phyloP scores from a whole-genome alignment of 73 alveolate species.

The Tetrahymena thermophila region DNA sequence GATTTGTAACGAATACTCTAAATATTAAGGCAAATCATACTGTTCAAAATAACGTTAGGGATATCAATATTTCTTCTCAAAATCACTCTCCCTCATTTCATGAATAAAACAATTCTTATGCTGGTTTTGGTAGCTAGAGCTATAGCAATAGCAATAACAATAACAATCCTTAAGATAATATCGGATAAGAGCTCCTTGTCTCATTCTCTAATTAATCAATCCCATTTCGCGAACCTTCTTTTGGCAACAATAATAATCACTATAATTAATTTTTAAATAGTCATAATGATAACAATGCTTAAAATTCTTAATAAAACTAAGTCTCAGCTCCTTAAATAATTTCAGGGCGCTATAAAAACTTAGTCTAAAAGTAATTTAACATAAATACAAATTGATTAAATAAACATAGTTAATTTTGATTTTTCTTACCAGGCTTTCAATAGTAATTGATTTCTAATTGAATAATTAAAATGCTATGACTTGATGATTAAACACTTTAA shows the following conservation, averaged over 20 bases:
- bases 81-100: background rate
- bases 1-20: background rate
- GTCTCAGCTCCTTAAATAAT: background rate
- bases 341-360: background rate
- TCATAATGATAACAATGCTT: background rate
- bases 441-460: too few relatives aligned
- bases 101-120: background rate
- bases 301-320: background rate
- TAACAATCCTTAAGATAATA: background rate
- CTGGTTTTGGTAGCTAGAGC: background rate
- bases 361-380: background rate
- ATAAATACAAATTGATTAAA: background rate
- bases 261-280: background rate
- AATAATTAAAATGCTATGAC: too few relatives aligned
- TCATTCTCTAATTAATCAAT: background rate
- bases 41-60: background rate
- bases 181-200: background rate
- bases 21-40: background rate
- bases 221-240: background rate
- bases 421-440: too few relatives aligned
- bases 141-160: background rate
- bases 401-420: background rate
- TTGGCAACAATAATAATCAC: background rate
- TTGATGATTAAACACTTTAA: too few relatives aligned
- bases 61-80: background rate